Conservation (phyloP, 257 asterid species). For the Coffea eugenioides region DNA sequence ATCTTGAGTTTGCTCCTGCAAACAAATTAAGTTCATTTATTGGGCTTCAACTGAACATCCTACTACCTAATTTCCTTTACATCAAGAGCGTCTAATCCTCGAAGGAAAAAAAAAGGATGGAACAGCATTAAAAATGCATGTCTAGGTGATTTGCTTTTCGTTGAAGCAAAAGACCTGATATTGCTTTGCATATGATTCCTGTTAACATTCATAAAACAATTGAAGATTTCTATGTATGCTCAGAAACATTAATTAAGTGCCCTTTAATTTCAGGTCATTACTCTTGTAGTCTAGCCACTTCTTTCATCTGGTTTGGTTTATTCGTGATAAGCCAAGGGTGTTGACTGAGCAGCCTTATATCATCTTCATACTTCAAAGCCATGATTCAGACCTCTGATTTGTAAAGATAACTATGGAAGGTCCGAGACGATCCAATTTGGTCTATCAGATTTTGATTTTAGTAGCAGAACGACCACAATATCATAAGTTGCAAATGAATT, state of each 20-base stretch:
- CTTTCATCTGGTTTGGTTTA: background rate
- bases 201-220: background rate
- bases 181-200: background rate
- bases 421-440: background rate
- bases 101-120: too few species aligned
- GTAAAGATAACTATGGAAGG: background rate
- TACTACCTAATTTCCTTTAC: too few species aligned
- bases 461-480: background rate
- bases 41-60: background rate
- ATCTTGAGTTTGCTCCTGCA: conserved; percentile 42
- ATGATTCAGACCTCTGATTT: conserved; percentile 1
- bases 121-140: background rate
- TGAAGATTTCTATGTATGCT: background rate
- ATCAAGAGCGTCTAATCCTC: background rate
- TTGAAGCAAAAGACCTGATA: background rate
- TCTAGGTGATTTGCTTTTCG: background rate
- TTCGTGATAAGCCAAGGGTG: background rate
- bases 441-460: background rate
- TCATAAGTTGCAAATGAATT: background rate
- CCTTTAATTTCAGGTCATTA: background rate
- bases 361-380: background rate
- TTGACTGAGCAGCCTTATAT: background rate
- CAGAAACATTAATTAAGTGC: background rate
- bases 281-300: background rate
- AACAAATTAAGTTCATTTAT: background rate